phyloP scores from a whole-genome alignment of 306 rosid genomes.

The Datisca glomerata region DNA sequence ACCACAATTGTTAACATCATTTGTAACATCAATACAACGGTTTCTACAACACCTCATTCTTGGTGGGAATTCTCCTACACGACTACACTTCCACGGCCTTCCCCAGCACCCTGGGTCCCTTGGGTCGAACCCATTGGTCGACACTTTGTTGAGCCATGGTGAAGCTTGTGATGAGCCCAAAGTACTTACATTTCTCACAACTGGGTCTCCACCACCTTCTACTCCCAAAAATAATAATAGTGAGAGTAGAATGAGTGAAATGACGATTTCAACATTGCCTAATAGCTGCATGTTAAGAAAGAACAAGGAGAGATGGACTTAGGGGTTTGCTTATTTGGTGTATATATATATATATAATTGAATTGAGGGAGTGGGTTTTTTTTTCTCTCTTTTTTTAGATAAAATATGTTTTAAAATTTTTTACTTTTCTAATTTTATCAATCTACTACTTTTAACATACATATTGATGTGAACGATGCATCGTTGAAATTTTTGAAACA shows the following conservation, averaged over 20 bases:
- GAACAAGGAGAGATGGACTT: background rate
- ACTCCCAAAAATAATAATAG: background rate
- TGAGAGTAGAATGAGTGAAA: background rate
- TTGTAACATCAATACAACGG: constrained; percentile 37
- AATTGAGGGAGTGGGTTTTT: no score
- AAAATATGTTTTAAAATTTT: no score
- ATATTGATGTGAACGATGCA: no score
- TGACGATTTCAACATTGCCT: background rate
- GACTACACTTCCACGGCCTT: constrained; percentile 24
- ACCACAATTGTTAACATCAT: constrained; percentile 45
- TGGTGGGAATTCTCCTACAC: constrained; percentile 10
- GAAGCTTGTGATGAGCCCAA: background rate
- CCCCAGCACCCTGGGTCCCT: constrained; percentile 26
- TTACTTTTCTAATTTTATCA: no score
- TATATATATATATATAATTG: no score
- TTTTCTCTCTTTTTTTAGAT: no score
- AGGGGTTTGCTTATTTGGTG: no score
- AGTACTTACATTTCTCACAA: background rate
- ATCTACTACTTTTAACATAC: no score
- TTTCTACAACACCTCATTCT: constrained; percentile 33
- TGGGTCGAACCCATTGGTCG: background rate
- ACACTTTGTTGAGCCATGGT: background rate
- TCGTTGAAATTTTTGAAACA: no score
- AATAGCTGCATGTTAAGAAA: background rate
- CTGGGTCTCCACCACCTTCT: background rate